Evolutionary conservation across 371 early-diverging fungal species (phyloP), one percentile per base, ranked within the genome.

Genomic region (Nematocida parisii): DNA sequence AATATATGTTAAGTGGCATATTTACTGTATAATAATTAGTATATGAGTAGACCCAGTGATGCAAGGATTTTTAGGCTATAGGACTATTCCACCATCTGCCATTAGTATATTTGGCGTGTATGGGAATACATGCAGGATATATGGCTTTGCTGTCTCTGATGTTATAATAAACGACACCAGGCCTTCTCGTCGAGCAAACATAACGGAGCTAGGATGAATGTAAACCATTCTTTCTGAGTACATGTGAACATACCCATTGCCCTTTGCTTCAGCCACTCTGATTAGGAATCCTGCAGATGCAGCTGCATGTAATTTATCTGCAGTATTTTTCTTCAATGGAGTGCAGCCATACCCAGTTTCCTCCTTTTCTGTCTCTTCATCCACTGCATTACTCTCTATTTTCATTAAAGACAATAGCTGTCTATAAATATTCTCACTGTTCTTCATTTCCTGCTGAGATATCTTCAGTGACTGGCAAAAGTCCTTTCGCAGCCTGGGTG

Each of bases 61-160:
- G 33, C 33, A 33, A 2, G 33, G 1, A 33, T 33, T 33, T 33
- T 33, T 33, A 33, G 33, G 33, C 33, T 33, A 33, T 33, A 33
- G 33, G 33, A 33, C 33, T 54, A n/a, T 15, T 42, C 15, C 13
- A 11, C 11, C 20, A 13, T 0, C 15, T 66, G 9, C 11, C 15
- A 44, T 66, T n/a, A 11, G 0, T 18, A 7, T 45, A 20, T 44
- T 40, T 72, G 67, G 52, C n/a, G 33, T 75, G 39, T 61, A 77
- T 47, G 80, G 80, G 44, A 77, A 77, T 44, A 46, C 71, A 45
- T 70, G 52, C 13, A 67, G 50, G 52, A 77, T 47, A 68, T 77
- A 77, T 46, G 66, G 27, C 44, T 77, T 77, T 11, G 80, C 46
- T 9, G 70, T 68, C 13, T 67, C 55, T 40, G 80, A 27, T 27